These are phyloP conservation scores for Dendrothele bispora DNA, from an alignment of 768 basidiomycete species.

Conservation along the genomic window DNA sequence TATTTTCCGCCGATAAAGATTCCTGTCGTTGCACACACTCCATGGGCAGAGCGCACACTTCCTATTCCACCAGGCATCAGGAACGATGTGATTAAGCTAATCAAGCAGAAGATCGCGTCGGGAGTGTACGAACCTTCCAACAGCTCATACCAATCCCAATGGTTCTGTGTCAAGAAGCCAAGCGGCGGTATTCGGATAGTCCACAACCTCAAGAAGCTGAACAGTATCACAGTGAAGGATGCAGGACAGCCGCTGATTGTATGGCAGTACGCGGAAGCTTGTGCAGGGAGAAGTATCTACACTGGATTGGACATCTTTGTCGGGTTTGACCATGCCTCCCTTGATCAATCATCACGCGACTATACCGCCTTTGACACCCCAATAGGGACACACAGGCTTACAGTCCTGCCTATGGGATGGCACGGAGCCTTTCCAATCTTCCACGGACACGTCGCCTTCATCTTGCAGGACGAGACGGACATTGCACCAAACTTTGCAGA, in stretches of 20 bases:
- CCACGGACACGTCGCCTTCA: too few relatives aligned
- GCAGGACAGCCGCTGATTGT: too few relatives aligned
- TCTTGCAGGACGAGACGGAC: too few relatives aligned
- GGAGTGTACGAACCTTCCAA: slow-evolving; percentile 41
- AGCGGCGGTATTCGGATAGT: not conserved
- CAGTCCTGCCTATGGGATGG: too few relatives aligned
- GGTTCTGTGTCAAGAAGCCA: slow-evolving; percentile 34
- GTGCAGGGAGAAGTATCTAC: too few relatives aligned
- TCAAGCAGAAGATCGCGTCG: slow-evolving; percentile 33
- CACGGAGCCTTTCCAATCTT: too few relatives aligned
- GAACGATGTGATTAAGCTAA: slow-evolving; percentile 29
- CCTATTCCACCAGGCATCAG: slow-evolving; percentile 21
- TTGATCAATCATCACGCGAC: too few relatives aligned
- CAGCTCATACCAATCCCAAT: slow-evolving; percentile 35
- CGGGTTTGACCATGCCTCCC: too few relatives aligned
- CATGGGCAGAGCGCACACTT: slow-evolving; percentile 15
- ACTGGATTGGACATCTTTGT: too few relatives aligned
- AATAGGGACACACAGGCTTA: too few relatives aligned
- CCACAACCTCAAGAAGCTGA: not conserved
- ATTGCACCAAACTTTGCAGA: slow-evolving; percentile 28
- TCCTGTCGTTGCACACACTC: slow-evolving; percentile 19
- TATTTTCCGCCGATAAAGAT: slow-evolving; percentile 20
- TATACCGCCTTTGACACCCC: too few relatives aligned
- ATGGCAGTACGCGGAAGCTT: too few relatives aligned
- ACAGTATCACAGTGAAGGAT: not conserved